Conservation (phyloP, 495 filamentous ascomycete species). For the Lichenothelia convexa region DNA sequence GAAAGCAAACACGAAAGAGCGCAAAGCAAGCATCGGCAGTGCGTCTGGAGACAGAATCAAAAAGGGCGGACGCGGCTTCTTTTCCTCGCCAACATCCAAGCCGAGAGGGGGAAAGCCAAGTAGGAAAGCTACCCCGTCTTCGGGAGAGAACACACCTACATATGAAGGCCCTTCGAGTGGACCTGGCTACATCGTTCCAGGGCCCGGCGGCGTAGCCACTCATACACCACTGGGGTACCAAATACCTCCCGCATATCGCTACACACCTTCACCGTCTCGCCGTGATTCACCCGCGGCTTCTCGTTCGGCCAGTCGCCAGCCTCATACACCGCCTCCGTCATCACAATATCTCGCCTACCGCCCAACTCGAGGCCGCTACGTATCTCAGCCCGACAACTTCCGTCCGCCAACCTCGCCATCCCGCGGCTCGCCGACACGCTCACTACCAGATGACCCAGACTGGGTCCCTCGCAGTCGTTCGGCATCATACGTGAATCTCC, state of each 20-base stretch:
- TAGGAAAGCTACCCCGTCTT: constrained; percentile 3
- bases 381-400: constrained; percentile 7
- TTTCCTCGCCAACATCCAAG: constrained; percentile 8
- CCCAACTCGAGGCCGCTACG: constrained; percentile 11
- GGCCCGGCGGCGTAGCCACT: constrained; percentile 16
- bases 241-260: constrained; percentile 7
- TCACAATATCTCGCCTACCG: constrained; percentile 9
- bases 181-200: constrained; percentile 18
- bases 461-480: constrained; percentile 9
- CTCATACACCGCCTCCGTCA: constrained; percentile 4
- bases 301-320: constrained; percentile 8
- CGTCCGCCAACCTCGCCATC: constrained; percentile 19
- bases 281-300: constrained; percentile 17
- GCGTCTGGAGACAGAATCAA: no score
- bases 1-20: constrained; percentile 4
- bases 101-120: constrained; percentile 11
- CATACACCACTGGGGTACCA: constrained; percentile 14
- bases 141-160: not conserved
- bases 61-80: no score
- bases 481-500: constrained; percentile 9
- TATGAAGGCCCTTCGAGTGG: constrained; percentile 1
- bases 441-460: constrained; percentile 13
- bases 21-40: constrained; percentile 3
- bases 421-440: constrained; percentile 5
- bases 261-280: constrained; percentile 8